Evolutionary conservation across 1,139 yeast species (phyloP).

Genomic region (Keqinozyma sinolaborantium): DNA sequence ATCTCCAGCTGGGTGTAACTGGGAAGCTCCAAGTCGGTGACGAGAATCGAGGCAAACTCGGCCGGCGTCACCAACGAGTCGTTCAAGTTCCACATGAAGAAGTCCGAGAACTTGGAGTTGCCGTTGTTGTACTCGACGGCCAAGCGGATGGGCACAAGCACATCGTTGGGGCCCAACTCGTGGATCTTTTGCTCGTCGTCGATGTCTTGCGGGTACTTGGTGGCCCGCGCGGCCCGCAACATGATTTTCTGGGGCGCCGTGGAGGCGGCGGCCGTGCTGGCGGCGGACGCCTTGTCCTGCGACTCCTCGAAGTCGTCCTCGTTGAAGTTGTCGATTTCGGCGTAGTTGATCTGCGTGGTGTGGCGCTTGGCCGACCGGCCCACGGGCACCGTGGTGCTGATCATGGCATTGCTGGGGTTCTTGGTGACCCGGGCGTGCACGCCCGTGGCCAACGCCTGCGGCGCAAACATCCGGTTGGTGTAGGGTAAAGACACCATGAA

Average conservation of each 20-base stretch:
- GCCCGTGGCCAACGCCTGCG: constrained; percentile 76
- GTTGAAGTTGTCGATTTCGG: constrained; percentile 58
- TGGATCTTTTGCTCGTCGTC: constrained; percentile 21
- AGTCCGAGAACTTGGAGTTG: constrained; percentile 63
- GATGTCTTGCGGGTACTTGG: constrained; percentile 24
- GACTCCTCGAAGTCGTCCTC: constrained; percentile 71
- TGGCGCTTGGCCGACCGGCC: constrained; percentile 75
- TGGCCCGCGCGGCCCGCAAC: constrained; percentile 31
- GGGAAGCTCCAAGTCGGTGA: constrained; percentile 82
- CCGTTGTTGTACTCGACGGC: constrained; percentile 68
- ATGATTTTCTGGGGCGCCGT: constrained; percentile 27
- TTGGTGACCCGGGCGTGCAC: constrained; percentile 62
- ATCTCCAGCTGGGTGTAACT: constrained; percentile 60
- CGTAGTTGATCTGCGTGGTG: constrained; percentile 74
- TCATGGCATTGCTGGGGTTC: constrained; percentile 58
- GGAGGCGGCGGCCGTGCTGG: constrained; percentile 19
- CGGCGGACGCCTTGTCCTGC: constrained; percentile 16
- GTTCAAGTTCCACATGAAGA: constrained; percentile 85
- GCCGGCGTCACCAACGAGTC: constrained; percentile 80
- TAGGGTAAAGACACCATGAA: constrained; percentile 4
- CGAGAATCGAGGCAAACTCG: constrained; percentile 73
- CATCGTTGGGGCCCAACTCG: constrained; percentile 31
- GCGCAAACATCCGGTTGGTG: constrained; percentile 32
- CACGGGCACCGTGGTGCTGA: constrained; percentile 65
- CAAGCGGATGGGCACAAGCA: constrained; percentile 76